These are phyloP conservation scores for Arachnopeziza araneosa DNA, from an alignment of 2,329 filamentous ascomycete species.

Conservation along the genomic window DNA sequence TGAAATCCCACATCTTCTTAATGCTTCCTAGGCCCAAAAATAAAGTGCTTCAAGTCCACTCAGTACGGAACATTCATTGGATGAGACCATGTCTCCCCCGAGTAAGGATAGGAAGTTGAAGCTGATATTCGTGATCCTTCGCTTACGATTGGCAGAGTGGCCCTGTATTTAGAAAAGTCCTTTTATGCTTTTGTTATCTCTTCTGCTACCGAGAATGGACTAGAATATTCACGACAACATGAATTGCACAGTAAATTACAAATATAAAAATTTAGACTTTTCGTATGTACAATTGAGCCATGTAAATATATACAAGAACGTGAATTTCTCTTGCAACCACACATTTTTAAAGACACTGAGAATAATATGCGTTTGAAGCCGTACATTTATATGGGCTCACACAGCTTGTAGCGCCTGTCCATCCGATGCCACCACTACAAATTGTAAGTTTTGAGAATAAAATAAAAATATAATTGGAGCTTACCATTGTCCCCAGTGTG, in stretches of 20 bases:
- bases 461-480: too few relatives aligned
- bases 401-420: conserved; percentile 13
- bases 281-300: background rate
- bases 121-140: too few relatives aligned
- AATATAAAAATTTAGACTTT: background rate
- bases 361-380: conserved; percentile 13
- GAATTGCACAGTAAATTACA: background rate
- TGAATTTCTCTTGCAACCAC: background rate
- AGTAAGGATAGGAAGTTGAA: too few relatives aligned
- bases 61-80: too few relatives aligned
- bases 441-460: background rate
- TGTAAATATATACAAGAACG: background rate
- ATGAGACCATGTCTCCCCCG: too few relatives aligned
- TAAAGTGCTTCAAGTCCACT: too few relatives aligned
- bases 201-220: too few relatives aligned
- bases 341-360: conserved; percentile 14
- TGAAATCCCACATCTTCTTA: too few relatives aligned
- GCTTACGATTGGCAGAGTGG: too few relatives aligned
- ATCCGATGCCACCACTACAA: conserved; percentile 12
- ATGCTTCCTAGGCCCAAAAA: too few relatives aligned
- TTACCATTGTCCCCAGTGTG: background rate
- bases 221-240: background rate
- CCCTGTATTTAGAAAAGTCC: too few relatives aligned
- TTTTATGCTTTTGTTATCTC: too few relatives aligned
- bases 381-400: conserved; percentile 11